Evolutionary conservation across 2,329 filamentous ascomycete species (phyloP).

Genomic region (Cadophora sp.): DNA sequence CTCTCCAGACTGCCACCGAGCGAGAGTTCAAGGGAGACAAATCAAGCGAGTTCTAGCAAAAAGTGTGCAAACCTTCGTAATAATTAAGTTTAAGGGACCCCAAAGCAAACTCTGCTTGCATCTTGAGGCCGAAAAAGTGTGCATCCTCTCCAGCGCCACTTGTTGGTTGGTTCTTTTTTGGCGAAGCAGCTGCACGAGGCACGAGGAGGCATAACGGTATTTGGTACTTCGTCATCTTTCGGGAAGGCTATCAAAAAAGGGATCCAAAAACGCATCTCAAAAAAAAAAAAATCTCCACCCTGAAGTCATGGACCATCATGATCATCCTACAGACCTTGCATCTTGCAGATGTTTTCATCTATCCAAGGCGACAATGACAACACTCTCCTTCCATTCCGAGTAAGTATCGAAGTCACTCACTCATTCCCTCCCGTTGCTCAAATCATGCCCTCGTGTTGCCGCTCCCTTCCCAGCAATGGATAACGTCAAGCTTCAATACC

Average conservation of each 20-base stretch:
- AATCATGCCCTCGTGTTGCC: conserved; percentile 4
- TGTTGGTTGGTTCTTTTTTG: neutral
- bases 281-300: neutral
- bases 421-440: neutral
- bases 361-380: neutral
- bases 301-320: neutral
- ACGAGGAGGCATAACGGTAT: neutral
- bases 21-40: neutral
- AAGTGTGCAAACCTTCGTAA: neutral
- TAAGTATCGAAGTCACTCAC: neutral
- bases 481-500: conserved; percentile 6
- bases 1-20: neutral
- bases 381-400: neutral
- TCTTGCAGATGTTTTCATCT: neutral
- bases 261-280: conserved; percentile 1
- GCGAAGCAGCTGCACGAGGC: neutral
- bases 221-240: conserved; percentile 15
- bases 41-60: neutral
- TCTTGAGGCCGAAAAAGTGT: neutral
- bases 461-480: neutral
- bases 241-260: neutral
- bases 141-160: neutral
- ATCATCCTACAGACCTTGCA: conserved; percentile 1
- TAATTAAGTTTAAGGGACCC: neutral
- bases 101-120: neutral